Base-by-base conservation (phyloP, 139 green algal species). In the Chlorella sp. region DNA sequence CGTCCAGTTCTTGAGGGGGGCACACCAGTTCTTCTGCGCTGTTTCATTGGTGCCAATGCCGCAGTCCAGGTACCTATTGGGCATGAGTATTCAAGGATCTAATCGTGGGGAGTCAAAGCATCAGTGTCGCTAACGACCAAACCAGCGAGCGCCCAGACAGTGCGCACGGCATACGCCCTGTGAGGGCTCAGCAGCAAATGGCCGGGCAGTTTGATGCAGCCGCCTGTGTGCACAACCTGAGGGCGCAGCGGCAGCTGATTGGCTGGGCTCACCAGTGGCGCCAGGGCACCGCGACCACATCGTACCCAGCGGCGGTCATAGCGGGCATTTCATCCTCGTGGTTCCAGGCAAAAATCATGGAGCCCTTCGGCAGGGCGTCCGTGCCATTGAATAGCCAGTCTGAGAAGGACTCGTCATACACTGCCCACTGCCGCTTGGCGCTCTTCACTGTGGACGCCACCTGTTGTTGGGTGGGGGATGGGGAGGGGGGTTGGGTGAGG, bases 281-380 rank as follows among this genome's bases (percentile, higher is more conserved):
- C 38, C 40, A 76, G 19, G 69, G 69, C 19, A 40, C 16, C 1
- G 44, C 9, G 17, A 76, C 69, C 36, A 76, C 69, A 19, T 51
- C 20, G 40, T 76, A 76, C 40, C 69, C 69, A 32, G 69, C 69
- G 40, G 34, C 69, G 20, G 69, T 76, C 69, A 76, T 76, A 38
- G 38, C 69, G 2, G 69, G 32, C 69, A 38, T 38, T 16, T n/a
- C 20, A 14, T 76, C 69, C 40, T 38, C 32, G 3, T 34, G 2
- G 19, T n/a, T n/a, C 69, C 69, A 76, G 2, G 19, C 69, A 76
- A 76, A 76, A 4, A 76, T 20, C 2, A 48, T 5, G 20, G 9
- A n/a, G 19, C 69, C 40, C 20, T 48, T 30, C 1, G 69, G 69
- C 69, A 76, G 38, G 20, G 69, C 69, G 4, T 40, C 38, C 11